Evolutionary conservation across 208 protist species (phyloP).

Genomic region (Crithidia expoeki): DNA sequence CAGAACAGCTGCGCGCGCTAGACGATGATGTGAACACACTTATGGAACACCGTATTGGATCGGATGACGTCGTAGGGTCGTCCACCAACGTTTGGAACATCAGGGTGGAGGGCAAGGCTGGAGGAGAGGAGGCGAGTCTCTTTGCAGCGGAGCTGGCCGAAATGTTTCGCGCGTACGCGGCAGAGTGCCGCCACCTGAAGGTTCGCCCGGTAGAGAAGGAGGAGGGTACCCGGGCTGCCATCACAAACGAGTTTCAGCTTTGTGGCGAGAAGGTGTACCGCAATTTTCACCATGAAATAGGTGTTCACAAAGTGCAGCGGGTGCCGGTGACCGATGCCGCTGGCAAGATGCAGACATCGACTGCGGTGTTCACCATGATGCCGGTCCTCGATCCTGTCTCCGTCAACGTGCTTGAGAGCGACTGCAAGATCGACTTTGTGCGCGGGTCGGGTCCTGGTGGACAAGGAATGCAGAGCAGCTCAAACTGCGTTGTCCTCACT

Average conservation of each 20-base stretch:
- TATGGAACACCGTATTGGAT: constrained; percentile 71
- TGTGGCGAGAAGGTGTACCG: constrained; percentile 78
- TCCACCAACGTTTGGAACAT: constrained; percentile 74
- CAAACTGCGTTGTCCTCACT: constrained; percentile 85
- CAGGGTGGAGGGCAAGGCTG: constrained; percentile 75
- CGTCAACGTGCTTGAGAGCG: constrained; percentile 81
- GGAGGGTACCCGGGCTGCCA: constrained; percentile 33
- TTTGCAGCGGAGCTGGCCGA: constrained; percentile 88
- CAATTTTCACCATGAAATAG: constrained; percentile 86
- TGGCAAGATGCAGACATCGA: constrained; percentile 93
- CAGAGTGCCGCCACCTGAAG: constrained; percentile 46
- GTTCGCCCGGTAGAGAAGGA: constrained; percentile 35
- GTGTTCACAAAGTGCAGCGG: constrained; percentile 92
- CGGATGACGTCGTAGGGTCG: constrained; percentile 76
- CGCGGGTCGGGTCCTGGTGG: constrained; percentile 87
- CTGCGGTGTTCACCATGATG: constrained; percentile 87
- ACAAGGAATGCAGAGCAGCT: constrained; percentile 91
- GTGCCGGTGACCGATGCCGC: constrained; percentile 87
- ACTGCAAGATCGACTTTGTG: constrained; percentile 90
- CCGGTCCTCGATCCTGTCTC: constrained; percentile 88
- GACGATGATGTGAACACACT: constrained; percentile 58
- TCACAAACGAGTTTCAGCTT: constrained; percentile 46
- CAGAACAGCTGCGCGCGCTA: constrained; percentile 47
- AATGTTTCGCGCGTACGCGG: constrained; percentile 73
- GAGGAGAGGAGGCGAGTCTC: constrained; percentile 84